Conservation (phyloP, 768 basidiomycete species). For the Leucocoprinus birnbaumii region DNA sequence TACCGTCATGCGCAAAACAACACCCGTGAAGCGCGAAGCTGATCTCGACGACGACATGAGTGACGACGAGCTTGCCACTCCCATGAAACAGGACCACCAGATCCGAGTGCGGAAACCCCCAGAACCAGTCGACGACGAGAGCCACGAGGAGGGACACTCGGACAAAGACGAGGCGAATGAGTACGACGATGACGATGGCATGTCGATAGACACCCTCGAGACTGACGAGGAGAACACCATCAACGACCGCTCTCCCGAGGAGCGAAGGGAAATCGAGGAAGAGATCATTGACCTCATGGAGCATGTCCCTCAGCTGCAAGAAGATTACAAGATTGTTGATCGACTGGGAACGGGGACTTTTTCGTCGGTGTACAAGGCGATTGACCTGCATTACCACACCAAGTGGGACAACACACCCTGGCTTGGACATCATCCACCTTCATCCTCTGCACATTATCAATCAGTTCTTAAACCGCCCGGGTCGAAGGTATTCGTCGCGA, state of each 20-base stretch:
- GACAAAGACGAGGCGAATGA: conserved; percentile 21
- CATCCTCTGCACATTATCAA: conserved; percentile 68
- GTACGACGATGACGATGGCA: conserved; percentile 22
- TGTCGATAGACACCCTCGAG: conserved; percentile 25
- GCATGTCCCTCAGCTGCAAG: conserved; percentile 61
- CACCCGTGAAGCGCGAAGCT: not conserved
- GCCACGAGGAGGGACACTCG: conserved; percentile 17
- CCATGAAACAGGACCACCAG: conserved; percentile 11
- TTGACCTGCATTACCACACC: conserved; percentile 75
- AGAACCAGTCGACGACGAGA: conserved; percentile 14
- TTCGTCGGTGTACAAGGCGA: conserved; percentile 97
- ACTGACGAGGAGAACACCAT: conserved; percentile 64
- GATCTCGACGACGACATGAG: conserved; percentile 13
- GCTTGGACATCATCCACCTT: conserved; percentile 61
- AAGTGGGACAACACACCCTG: conserved; percentile 70
- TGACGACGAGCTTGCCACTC: conserved; percentile 11
- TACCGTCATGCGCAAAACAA: conserved; percentile 7
- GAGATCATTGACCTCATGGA: conserved; percentile 76
- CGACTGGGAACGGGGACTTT: conserved; percentile 97
- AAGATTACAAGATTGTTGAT: conserved; percentile 80
- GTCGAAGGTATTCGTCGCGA: conserved; percentile 76
- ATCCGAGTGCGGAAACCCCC: conserved; percentile 4
- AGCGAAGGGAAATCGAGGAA: conserved; percentile 66
- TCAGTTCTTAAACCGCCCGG: conserved; percentile 36
- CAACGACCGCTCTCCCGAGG: conserved; percentile 54